Evolutionary conservation across 2,329 filamentous ascomycete species (phyloP).

Genomic region (Talaromyces albobiverticillius): DNA sequence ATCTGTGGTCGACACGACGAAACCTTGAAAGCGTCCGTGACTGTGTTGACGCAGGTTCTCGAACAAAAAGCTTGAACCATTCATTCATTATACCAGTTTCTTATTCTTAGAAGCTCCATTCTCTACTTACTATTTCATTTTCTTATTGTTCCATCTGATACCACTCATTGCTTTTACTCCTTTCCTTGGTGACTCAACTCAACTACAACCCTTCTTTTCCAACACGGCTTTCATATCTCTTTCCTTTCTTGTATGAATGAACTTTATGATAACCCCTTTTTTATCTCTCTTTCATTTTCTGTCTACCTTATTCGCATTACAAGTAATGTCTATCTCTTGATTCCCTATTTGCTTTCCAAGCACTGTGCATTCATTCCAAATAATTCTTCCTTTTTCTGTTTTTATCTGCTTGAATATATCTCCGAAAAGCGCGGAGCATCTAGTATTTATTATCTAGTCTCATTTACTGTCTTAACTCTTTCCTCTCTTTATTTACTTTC

Average conservation of each 20-base stretch:
- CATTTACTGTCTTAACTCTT: not conserved
- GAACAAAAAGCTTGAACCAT: conserved; percentile 18
- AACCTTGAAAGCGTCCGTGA: conserved; percentile 35
- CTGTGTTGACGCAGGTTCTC: conserved; percentile 37
- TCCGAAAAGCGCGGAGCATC: not conserved
- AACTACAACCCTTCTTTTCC: not conserved
- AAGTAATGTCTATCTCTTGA: conserved; percentile 11
- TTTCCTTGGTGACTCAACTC: not conserved
- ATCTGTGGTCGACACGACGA: conserved; percentile 34
- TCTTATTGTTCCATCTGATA: conserved; percentile 9
- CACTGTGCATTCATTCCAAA: not conserved
- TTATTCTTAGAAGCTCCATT: not conserved
- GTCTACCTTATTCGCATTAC: not conserved
- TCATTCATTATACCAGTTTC: not conserved
- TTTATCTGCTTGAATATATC: conserved; percentile 6
- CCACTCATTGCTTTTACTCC: conserved; percentile 6
- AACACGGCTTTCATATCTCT: not conserved
- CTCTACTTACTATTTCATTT: not conserved
- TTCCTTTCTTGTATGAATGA: conserved; percentile 1
- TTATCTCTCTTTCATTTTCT: not conserved
- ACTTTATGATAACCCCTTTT: not conserved
- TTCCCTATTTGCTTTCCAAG: not conserved
- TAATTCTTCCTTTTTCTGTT: not conserved
- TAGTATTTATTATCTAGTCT: not conserved
- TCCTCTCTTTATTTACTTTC: not conserved